Conservation (phyloP, 805 yeast genomes). For the Blastobotrys parvus region DNA sequence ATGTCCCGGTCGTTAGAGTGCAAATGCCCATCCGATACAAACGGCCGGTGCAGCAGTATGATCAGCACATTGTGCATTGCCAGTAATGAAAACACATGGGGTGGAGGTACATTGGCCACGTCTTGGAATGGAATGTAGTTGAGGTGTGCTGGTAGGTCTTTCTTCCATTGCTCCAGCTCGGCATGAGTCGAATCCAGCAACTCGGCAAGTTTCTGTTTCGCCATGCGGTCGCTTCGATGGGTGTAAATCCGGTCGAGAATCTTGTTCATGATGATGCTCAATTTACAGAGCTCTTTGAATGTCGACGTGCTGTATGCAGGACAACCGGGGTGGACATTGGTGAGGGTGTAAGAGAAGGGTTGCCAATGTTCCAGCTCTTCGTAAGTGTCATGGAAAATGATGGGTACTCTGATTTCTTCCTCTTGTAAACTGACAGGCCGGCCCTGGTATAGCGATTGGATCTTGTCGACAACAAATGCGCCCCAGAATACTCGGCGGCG, state of each 20-base stretch:
- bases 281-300: neutral
- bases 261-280: neutral
- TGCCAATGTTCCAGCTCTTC: neutral
- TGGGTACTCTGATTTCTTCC: neutral
- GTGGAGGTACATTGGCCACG: neutral
- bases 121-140: neutral
- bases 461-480: neutral
- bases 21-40: neutral
- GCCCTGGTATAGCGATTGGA: neutral
- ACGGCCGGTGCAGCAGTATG: neutral
- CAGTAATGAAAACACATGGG: neutral
- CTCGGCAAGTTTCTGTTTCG: neutral
- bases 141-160: neutral
- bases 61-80: neutral
- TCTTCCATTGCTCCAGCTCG: neutral
- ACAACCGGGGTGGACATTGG: neutral
- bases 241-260: neutral
- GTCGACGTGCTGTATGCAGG: neutral
- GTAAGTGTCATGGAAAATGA: neutral
- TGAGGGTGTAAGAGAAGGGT: neutral
- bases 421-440: neutral
- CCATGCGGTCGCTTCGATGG: neutral
- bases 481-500: neutral
- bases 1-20: neutral
- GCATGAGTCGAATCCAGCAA: neutral